These are phyloP conservation scores for Amaranthus hypochondriacus DNA, from an alignment of 148 eudicot species.

Conservation along the genomic window DNA sequence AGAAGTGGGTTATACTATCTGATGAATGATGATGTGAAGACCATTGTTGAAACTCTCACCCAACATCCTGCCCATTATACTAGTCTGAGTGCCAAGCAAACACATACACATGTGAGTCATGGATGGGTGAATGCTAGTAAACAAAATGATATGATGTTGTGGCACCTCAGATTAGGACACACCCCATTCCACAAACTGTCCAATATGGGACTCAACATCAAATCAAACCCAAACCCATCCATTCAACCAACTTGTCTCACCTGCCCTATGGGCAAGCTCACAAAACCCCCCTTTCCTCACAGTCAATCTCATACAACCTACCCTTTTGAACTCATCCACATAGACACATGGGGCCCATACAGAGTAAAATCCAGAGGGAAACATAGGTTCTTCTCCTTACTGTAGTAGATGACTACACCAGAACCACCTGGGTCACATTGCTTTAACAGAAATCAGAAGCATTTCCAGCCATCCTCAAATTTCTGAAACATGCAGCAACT, in stretches of 20 bases:
- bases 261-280: background rate
- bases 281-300: background rate
- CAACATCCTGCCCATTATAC: no score
- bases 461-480: background rate
- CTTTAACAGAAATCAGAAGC: background rate
- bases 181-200: background rate
- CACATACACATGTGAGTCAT: no score
- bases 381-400: background rate
- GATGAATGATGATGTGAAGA: no score
- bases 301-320: background rate
- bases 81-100: no score
- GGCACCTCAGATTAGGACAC: background rate
- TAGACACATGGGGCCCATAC: background rate
- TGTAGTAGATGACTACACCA: background rate
- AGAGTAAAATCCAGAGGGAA: background rate
- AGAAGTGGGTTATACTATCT: no score
- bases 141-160: background rate
- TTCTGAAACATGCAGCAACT: background rate
- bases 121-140: no score
- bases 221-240: fast-evolving
- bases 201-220: no score
- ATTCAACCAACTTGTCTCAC: background rate
- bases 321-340: background rate
- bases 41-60: no score
- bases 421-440: background rate